Percentiles rank a stretch among this genome's conserved stretches.
phyloP scores from a whole-genome alignment of 495 filamentous ascomycete species.

The Parachaetomium inaequale region DNA sequence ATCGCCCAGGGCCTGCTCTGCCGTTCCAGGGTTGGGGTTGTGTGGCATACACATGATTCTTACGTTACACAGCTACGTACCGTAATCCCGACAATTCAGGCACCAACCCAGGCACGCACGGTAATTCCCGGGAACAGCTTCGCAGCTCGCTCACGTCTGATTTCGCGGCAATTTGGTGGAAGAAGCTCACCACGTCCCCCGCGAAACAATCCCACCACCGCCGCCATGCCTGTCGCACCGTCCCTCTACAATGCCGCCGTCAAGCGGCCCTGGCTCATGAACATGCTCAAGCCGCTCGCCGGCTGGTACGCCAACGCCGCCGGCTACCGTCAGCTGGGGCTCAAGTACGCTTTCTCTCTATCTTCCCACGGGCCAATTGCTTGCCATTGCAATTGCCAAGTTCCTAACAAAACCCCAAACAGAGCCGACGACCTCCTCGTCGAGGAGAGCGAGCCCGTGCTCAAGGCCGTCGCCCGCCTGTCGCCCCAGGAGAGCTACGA shows the following conservation, averaged over 20 bases:
- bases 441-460: conserved; percentile 83
- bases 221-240: conserved; percentile 65
- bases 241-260: conserved; percentile 66
- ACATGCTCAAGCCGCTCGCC: conserved; percentile 71
- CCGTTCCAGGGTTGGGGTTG: not conserved
- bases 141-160: conserved; percentile 1
- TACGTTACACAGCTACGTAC: not conserved
- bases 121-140: conserved; percentile 20
- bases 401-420: not conserved
- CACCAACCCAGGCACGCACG: conserved; percentile 13
- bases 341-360: conserved; percentile 60
- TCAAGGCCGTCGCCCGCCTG: conserved; percentile 84
- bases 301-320: conserved; percentile 80
- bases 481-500: conserved; percentile 88
- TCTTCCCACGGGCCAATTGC: not conserved
- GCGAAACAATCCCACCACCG: conserved; percentile 18
- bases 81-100: conserved; percentile 9
- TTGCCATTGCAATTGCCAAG: not conserved
- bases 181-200: conserved; percentile 12
- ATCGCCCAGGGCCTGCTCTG: not conserved
- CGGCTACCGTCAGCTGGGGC: conserved; percentile 89
- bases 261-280: conserved; percentile 79
- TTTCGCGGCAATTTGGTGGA: conserved; percentile 30
- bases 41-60: not conserved
- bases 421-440: conserved; percentile 91